Evolutionary conservation across 2,329 filamentous ascomycete species (phyloP).

Genomic region (Xylariaceae sp.): DNA sequence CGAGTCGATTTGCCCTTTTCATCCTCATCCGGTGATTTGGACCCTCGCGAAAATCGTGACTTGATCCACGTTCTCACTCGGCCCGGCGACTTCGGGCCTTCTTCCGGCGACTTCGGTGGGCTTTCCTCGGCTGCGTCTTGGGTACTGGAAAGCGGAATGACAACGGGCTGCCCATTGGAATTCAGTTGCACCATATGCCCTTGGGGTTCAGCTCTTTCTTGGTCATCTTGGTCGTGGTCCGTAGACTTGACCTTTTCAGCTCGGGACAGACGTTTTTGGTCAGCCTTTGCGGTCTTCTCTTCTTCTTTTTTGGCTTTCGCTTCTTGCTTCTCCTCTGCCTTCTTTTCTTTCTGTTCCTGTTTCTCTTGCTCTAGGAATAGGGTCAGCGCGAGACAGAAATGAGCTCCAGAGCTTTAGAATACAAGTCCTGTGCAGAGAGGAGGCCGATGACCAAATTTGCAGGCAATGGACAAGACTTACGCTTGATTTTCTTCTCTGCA

Average conservation of each 20-base stretch:
- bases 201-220: constrained; percentile 17
- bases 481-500: constrained; percentile 52
- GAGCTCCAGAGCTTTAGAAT: not conserved
- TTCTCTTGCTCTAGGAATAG: constrained; percentile 41
- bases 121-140: constrained; percentile 5
- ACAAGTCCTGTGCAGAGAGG: too few species aligned
- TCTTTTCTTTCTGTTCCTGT: constrained; percentile 41
- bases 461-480: constrained; percentile 39
- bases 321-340: constrained; percentile 48
- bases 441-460: too few species aligned
- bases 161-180: constrained; percentile 23
- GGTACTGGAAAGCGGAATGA: constrained; percentile 10
- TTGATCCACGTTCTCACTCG: constrained; percentile 53
- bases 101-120: constrained; percentile 14
- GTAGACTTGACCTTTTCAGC: constrained; percentile 51
- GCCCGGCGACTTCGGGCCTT: constrained; percentile 22
- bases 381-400: constrained; percentile 13
- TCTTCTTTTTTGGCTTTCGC: constrained; percentile 41
- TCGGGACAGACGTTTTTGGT: constrained; percentile 48
- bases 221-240: constrained; percentile 28
- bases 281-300: constrained; percentile 48
- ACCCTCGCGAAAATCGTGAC: constrained; percentile 45
- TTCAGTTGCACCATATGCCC: constrained; percentile 18
- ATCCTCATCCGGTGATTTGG: constrained; percentile 38
- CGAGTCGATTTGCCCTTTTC: constrained; percentile 28